These are phyloP conservation scores for Rhododendron griersonianum DNA, from an alignment of 148 eudicot genomes.

Conservation along the genomic window DNA sequence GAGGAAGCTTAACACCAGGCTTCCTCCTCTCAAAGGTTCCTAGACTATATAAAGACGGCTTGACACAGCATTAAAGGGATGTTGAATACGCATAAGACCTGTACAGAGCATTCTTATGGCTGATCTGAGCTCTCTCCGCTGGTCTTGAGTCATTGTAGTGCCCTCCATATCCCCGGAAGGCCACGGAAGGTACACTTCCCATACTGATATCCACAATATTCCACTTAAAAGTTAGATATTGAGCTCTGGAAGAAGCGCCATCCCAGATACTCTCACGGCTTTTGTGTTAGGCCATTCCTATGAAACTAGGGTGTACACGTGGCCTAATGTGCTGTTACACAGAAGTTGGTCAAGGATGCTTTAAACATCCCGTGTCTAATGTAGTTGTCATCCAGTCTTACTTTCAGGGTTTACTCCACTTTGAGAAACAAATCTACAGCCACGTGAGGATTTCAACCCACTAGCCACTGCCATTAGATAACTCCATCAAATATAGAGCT, in stretches of 20 bases:
- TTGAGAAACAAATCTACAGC: not conserved
- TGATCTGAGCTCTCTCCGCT: not conserved
- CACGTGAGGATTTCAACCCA: not conserved
- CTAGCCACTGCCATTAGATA: not conserved
- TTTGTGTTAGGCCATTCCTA: not conserved
- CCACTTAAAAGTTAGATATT: not conserved
- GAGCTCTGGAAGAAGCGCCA: not conserved
- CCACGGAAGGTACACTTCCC: not conserved
- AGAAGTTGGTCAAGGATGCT: not conserved
- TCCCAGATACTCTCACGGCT: no score
- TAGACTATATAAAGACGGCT: no score
- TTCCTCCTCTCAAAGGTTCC: no score
- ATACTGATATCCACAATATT: not conserved
- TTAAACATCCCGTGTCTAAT: not conserved
- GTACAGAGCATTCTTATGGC: not conserved
- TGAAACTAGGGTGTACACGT: not conserved
- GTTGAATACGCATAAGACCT: not conserved
- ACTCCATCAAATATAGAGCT: not conserved
- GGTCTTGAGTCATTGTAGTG: not conserved
- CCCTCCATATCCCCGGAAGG: not conserved
- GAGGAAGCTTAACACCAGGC: no score
- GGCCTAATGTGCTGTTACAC: not conserved
- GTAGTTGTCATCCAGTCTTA: not conserved
- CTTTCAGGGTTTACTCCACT: not conserved
- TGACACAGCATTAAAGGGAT: not conserved